phyloP scores from a whole-genome alignment of 1,284 basidiomycete genomes.

The Tilletia indica region DNA sequence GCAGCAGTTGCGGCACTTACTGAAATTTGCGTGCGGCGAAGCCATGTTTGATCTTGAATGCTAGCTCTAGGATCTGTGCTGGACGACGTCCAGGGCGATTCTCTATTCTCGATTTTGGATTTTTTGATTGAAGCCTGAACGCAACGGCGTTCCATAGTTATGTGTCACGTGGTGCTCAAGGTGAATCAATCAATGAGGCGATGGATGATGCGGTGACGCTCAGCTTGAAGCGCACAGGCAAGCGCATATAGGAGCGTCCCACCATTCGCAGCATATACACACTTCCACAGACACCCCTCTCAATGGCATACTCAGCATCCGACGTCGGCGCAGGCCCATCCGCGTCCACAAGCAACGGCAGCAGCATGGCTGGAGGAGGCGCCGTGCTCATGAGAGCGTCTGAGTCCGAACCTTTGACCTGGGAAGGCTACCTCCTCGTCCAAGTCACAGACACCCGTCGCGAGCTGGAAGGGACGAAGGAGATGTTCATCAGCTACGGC shows the following conservation, averaged over 20 bases:
- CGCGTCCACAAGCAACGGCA: background rate
- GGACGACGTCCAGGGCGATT: too few species aligned
- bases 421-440: conserved; percentile 59
- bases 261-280: background rate
- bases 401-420: conserved; percentile 25
- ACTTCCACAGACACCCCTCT: background rate
- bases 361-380: background rate
- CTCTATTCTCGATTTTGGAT: too few species aligned
- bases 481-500: conserved; percentile 91
- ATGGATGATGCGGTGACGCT: background rate
- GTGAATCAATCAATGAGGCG: too few species aligned
- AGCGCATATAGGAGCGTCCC: too few species aligned
- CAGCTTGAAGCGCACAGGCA: background rate
- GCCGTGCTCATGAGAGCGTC: conserved; percentile 8
- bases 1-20: too few species aligned
- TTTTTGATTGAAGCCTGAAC: too few species aligned
- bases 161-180: too few species aligned
- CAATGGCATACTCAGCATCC: background rate
- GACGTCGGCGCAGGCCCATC: background rate
- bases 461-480: conserved; percentile 91
- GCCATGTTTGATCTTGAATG: too few species aligned
- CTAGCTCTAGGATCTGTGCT: too few species aligned
- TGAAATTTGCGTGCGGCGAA: too few species aligned
- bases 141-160: too few species aligned
- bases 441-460: conserved; percentile 87